phyloP scores from a whole-genome alignment of 1,284 basidiomycete genomes.

The Malassezia furfur region DNA sequence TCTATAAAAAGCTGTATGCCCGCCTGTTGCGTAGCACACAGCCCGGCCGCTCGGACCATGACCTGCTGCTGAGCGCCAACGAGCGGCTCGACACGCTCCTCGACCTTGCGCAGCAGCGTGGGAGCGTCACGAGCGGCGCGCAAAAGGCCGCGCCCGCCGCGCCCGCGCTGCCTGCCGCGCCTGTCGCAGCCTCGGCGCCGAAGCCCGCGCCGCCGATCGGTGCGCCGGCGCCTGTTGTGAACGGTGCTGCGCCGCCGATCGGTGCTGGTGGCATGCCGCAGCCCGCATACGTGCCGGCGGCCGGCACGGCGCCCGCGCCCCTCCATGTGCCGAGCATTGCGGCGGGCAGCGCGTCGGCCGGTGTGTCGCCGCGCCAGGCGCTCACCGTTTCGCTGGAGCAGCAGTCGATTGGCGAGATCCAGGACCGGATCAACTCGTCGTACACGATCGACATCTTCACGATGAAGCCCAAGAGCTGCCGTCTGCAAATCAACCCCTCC shows the following conservation, averaged over 20 bases:
- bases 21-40: slow-evolving; percentile 77
- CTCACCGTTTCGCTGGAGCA: slow-evolving; percentile 5
- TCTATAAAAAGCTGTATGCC: slow-evolving; percentile 85
- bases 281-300: not conserved
- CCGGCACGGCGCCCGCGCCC: not conserved
- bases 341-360: no score
- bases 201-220: no score
- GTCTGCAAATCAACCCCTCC: slow-evolving; percentile 78
- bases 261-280: not conserved
- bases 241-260: not conserved
- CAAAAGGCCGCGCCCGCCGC: not conserved
- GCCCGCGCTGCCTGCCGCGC: not conserved
- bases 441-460: slow-evolving; percentile 86
- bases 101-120: slow-evolving; percentile 52
- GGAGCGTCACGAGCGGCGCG: not conserved
- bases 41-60: slow-evolving; percentile 78
- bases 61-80: slow-evolving; percentile 67
- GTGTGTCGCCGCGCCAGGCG: not conserved
- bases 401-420: slow-evolving; percentile 57
- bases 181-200: not conserved
- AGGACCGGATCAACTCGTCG: slow-evolving; percentile 67
- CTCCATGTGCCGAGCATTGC: no score
- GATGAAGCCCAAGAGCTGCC: slow-evolving; percentile 80
- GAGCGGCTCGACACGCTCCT: slow-evolving; percentile 70
- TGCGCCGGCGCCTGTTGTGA: not conserved